phyloP scores from a whole-genome alignment of 164 flowering plant species.

The Tinospora cordifolia region DNA sequence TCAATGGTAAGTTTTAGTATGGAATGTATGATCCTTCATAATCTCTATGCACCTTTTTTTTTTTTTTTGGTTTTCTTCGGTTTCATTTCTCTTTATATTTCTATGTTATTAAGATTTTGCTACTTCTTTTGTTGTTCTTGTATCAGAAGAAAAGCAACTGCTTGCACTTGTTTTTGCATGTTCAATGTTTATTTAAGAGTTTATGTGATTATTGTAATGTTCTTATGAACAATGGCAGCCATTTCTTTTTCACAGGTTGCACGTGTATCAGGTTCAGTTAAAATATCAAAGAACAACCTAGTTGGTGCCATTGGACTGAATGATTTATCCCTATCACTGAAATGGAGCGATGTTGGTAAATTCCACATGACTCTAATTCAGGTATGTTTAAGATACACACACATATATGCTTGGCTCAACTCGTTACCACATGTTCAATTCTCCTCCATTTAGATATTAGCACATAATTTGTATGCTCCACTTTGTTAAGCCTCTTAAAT shows the following conservation, averaged over 20 bases:
- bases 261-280: constrained; percentile 44
- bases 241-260: constrained; percentile 43
- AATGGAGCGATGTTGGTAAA: constrained; percentile 82
- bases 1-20: constrained; percentile 53
- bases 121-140: background rate
- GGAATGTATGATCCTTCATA: background rate
- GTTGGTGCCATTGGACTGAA: constrained; percentile 53
- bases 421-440: background rate
- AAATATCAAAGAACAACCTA: constrained; percentile 48
- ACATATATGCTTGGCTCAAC: background rate
- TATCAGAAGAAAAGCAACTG: background rate
- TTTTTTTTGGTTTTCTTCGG: background rate
- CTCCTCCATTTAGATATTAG: background rate
- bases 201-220: constrained; percentile 7
- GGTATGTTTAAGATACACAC: constrained; percentile 30
- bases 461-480: background rate
- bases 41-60: background rate
- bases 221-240: background rate
- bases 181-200: background rate
- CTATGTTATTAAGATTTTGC: background rate
- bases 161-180: background rate
- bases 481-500: no score
- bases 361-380: constrained; percentile 64
- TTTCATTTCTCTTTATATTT: background rate
- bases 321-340: constrained; percentile 55